Evolutionary conservation across 345 rosid species (phyloP), one percentile per base, ranked within the genome.

Genomic region (Iberis pinnata): DNA sequence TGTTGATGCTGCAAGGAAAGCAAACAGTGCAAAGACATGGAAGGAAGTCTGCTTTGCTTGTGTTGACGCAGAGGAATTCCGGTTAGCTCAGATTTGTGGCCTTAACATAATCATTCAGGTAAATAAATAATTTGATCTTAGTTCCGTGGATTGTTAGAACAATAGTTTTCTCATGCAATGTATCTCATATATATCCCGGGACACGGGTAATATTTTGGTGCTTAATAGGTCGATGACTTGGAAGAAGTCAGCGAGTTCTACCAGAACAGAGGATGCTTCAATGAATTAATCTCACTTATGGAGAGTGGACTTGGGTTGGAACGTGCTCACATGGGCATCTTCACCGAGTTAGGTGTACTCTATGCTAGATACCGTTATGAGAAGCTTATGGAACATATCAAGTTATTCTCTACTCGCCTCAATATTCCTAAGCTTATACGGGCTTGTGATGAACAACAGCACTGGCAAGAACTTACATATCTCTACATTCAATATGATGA

Each of bases 41-140:
- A 92, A 88, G 75, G 97, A 85, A 75, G 97, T 86, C 57, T 90
- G 98, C 80, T 90, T 90, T 71, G 96, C 98, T 51, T 90, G 98
- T 73, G 95, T 90, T 54, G 98, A 90, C 70, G 96, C 92, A 0
- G 98, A 90, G 75, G 96, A 90, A 65, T 90, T 87, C 79, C 85
- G 95, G 38, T 73, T 87, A 76, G 98, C 96, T 2, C 98, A 90
- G 58, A 90, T 90, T 5, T 90, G 96, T 70, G 98, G 98, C 27
- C 96, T 90, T 47, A 90, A 90, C 76, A 79, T 90, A 53, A 90
- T 87, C 58, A 61, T 87, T 26, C 96, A 90, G 96, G 98, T 90
- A 44, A 67, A 27, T 49, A 49, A 18, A 7, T 38, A 45, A n/a
- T 6, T 49, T 9, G 25, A 43, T 31, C 33, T 39, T 47, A 19